Evolutionary conservation across 768 basidiomycete species (phyloP).

Genomic region (Leccinellum rugosiceps): DNA sequence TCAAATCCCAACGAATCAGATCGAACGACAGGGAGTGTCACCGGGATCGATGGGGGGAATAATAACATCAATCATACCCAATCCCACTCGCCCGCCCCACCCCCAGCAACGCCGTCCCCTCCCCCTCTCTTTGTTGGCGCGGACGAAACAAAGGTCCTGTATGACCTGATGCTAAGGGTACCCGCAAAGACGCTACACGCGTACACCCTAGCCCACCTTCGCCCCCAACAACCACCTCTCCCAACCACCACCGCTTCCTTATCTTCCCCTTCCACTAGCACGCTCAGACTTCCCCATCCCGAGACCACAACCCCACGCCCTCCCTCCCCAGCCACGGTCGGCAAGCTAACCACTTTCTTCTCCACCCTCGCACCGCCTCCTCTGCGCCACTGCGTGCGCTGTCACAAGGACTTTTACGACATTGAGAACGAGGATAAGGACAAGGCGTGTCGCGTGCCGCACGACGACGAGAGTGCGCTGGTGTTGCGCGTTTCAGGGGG

Average conservation of each 20-base stretch:
- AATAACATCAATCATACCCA: no score
- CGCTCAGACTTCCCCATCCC: slow-evolving; percentile 9
- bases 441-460: slow-evolving; percentile 62
- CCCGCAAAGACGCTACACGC: slow-evolving; percentile 65
- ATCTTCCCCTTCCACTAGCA: slow-evolving; percentile 8
- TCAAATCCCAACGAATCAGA: slow-evolving; percentile 19
- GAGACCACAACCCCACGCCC: slow-evolving; percentile 10
- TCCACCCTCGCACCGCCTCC: slow-evolving; percentile 62
- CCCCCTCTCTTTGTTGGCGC: slow-evolving; percentile 33
- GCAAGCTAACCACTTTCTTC: slow-evolving; percentile 57
- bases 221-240: slow-evolving; percentile 6
- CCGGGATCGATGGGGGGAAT: neutral
- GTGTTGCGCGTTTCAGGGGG: slow-evolving; percentile 55
- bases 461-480: slow-evolving; percentile 78
- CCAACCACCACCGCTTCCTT: neutral
- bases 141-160: slow-evolving; percentile 43
- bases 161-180: slow-evolving; percentile 52
- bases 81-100: slow-evolving; percentile 13
- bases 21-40: slow-evolving; percentile 2
- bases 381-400: slow-evolving; percentile 68
- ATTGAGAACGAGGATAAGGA: slow-evolving; percentile 64
- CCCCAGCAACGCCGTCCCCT: slow-evolving; percentile 32
- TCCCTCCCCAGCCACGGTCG: slow-evolving; percentile 38
- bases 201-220: slow-evolving; percentile 55
- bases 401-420: slow-evolving; percentile 67